Percentiles rank a stretch among this genome's conserved stretches.
Evolutionary conservation across 202 grass and related monocot species (phyloP).

Genomic region (Zizania palustris): DNA sequence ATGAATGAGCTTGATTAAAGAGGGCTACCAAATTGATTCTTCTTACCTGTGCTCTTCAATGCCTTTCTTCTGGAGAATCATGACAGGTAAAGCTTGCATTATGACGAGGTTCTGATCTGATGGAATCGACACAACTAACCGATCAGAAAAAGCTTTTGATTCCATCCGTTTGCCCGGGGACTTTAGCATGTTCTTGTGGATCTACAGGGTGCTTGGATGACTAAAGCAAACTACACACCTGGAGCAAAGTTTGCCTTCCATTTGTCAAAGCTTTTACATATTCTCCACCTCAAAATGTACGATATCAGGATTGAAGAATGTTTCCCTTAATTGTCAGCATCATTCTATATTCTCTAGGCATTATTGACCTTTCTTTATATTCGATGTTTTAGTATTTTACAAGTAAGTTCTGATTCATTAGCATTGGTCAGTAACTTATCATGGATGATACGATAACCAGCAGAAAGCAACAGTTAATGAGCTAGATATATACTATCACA

Average conservation of each 20-base stretch:
- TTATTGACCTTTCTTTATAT: constrained; percentile 16
- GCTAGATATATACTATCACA: too few species aligned
- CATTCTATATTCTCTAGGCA: background rate
- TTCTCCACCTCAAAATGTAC: background rate
- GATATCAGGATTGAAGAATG: background rate
- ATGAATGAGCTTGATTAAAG: background rate
- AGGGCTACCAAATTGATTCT: background rate
- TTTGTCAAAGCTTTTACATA: constrained; percentile 15
- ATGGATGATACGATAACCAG: background rate
- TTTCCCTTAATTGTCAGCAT: constrained; percentile 2
- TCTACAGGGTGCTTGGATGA: background rate
- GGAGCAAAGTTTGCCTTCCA: constrained; percentile 1
- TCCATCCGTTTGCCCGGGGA: background rate
- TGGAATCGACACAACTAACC: background rate
- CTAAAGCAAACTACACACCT: background rate
- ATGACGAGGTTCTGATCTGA: background rate
- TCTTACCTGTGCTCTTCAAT: background rate
- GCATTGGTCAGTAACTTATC: background rate
- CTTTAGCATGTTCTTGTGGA: constrained; percentile 37
- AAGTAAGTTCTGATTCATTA: background rate
- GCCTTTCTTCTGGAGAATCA: background rate
- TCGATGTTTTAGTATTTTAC: background rate
- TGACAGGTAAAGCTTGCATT: constrained; percentile 27
- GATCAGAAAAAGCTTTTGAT: constrained; percentile 1
- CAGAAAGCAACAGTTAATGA: background rate